Percentiles rank a stretch among this genome's conserved stretches.
These are phyloP conservation scores for Polyplosphaeria fusca DNA, from an alignment of 495 filamentous ascomycete genomes.

Conservation along the genomic window DNA sequence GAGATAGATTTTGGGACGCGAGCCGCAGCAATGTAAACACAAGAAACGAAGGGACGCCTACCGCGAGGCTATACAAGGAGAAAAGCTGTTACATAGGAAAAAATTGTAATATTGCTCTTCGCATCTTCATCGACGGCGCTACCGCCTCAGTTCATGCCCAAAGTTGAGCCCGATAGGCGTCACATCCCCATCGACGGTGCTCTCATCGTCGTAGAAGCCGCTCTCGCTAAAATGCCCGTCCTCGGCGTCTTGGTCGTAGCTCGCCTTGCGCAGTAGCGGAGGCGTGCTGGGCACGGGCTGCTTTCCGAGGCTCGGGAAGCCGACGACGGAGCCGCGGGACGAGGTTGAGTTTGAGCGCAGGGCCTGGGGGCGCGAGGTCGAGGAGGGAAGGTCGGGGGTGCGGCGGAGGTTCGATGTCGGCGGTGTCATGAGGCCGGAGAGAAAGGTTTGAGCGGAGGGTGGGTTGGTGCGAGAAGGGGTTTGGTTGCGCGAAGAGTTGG, in stretches of 20 bases:
- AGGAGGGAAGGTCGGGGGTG: slow-evolving; percentile 43
- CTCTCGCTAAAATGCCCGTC: slow-evolving; percentile 34
- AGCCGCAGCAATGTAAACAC: background rate
- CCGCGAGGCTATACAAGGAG: background rate
- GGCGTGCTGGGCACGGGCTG: slow-evolving; percentile 58
- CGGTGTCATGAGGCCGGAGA: slow-evolving; percentile 80
- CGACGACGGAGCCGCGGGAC: slow-evolving; percentile 8
- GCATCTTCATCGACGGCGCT: background rate
- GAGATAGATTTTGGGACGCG: background rate
- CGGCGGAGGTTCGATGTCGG: slow-evolving; percentile 66
- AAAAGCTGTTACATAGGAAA: slow-evolving; percentile 2
- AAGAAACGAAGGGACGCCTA: background rate
- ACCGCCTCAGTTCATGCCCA: slow-evolving; percentile 20
- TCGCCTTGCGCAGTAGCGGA: slow-evolving; percentile 39
- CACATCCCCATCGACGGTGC: slow-evolving; percentile 30
- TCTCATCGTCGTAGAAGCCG: slow-evolving; percentile 39
- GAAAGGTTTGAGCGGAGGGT: slow-evolving; percentile 43
- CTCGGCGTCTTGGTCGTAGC: slow-evolving; percentile 43
- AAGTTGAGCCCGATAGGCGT: slow-evolving; percentile 28
- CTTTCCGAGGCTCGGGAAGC: slow-evolving; percentile 29
- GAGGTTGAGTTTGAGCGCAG: slow-evolving; percentile 26
- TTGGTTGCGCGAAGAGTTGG: slow-evolving; percentile 39
- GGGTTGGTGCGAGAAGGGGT: slow-evolving; percentile 60
- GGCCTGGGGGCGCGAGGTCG: slow-evolving; percentile 8
- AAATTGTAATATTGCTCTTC: background rate